Base-by-base conservation (phyloP, 305 asterid species). In the Rubia balearica region DNA sequence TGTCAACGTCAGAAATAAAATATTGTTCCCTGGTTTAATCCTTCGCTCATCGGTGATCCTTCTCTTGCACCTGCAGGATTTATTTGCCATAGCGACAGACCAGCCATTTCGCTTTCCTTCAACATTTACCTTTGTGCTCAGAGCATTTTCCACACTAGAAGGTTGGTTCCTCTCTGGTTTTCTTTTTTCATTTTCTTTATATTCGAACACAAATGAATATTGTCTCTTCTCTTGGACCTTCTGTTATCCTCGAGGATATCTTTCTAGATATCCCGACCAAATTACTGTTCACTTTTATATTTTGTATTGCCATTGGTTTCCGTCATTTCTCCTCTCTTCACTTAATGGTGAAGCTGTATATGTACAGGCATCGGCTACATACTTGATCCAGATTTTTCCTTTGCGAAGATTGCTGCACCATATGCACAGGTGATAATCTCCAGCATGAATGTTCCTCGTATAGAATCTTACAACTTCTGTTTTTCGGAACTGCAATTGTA, bases 131-230 rank as follows among this genome's bases (percentile, higher is more conserved):
- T 93, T 93, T 75, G 96, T 93, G 79, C 74, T 93, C 75, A 80
- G 96, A 70, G 97, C 98, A 73, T 93, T 93, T 81, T 90, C 97
- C 19, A 93, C 97, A 11, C 98, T 93, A 49, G 98, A 93, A 89
- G 98, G 98, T 90, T 64, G 30, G 71, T n/a, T 59, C 66, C 70
- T 75, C 78, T 75, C 73, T 78, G 83, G 65, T 79, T 63, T 27
- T 27, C 30, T 56, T 76, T 60, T 16, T 33, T 14, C 19, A 14
- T 12, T 65, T n/a, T 42, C 0, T 42, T 42, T 10, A 13, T 53
- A 7, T 46, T 42, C 13, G 5, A 46, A 46, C 17, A 46, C 53
- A 2, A 46, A 0, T 46, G 53, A 46, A 2, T 46, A 11, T 46
- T 4, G 17, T 46, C 53, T 11, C 53, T 46, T 46, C 53, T 46